Conservation (phyloP, 2,329 filamentous ascomycete genomes). For the Celoporthe dispersa region DNA sequence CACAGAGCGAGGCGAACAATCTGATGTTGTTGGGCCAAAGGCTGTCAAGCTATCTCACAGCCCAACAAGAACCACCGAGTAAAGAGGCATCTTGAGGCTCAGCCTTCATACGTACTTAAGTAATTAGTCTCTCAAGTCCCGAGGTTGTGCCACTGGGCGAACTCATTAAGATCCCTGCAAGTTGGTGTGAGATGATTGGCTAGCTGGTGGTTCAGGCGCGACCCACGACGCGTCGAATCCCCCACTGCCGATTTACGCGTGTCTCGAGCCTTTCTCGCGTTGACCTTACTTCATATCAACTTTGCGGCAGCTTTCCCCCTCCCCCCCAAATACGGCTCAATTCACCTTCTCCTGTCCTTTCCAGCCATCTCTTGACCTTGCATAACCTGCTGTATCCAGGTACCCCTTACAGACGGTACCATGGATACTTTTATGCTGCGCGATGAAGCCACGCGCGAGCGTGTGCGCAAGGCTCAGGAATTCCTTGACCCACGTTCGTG, state of each 20-base stretch:
- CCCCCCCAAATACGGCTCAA: not conserved
- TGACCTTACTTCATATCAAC: not conserved
- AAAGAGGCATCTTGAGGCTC: too few species aligned
- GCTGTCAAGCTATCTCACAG: not conserved
- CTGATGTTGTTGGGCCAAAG: not conserved
- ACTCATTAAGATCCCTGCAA: constrained; percentile 16
- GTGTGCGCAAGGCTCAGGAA: constrained; percentile 84
- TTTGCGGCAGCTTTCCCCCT: not conserved
- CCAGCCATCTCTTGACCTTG: not conserved
- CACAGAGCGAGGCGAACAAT: constrained; percentile 1
- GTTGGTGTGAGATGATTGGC: constrained; percentile 18
- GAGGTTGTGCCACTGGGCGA: not conserved
- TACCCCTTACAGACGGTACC: constrained; percentile 32
- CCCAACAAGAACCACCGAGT: not conserved
- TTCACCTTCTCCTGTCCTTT: not conserved
- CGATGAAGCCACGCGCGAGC: constrained; percentile 83
- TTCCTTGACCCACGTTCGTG: constrained; percentile 88
- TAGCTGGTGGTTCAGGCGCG: not conserved
- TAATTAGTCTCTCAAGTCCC: not conserved
- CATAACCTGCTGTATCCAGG: not conserved
- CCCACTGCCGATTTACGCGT: constrained; percentile 14
- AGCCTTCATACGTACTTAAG: too few species aligned
- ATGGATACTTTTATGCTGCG: constrained; percentile 79
- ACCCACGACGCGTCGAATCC: constrained; percentile 15
- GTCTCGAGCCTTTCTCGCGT: constrained; percentile 5